These are phyloP conservation scores for Magnaporthiopsis incrustans DNA, from an alignment of 2,329 filamentous ascomycete genomes.

Conservation along the genomic window DNA sequence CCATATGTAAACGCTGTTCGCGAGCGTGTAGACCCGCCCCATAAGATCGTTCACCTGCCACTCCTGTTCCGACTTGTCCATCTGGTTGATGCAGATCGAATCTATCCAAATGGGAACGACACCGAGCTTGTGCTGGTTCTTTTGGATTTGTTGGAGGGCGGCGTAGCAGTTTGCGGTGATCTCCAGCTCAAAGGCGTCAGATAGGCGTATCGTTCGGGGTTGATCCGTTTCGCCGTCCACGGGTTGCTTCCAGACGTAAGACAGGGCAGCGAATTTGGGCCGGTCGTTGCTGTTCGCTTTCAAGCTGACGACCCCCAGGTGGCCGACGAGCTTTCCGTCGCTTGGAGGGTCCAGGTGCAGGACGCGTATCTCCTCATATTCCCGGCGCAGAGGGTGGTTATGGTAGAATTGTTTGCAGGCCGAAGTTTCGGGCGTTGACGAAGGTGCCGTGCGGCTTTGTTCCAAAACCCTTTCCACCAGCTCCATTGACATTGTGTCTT, in stretches of 20 bases:
- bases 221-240: neutral
- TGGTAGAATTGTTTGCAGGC: neutral
- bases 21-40: neutral
- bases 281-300: neutral
- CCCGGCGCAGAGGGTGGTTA: neutral
- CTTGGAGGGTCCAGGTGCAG: neutral
- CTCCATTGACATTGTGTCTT: neutral
- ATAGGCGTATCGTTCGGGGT: neutral
- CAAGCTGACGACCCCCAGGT: neutral
- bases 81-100: neutral
- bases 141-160: neutral
- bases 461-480: neutral
- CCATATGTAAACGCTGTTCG: neutral
- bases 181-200: neutral
- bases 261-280: neutral
- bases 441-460: neutral
- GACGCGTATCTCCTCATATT: neutral
- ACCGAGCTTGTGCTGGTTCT: neutral
- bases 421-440: neutral
- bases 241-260: neutral
- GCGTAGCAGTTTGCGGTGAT: neutral
- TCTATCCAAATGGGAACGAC: neutral
- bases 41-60: neutral
- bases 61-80: neutral
- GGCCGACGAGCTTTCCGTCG: neutral